Base-by-base conservation (phyloP, 2,329 filamentous ascomycete genomes). In the Pyrenophora tritici-repentis region DNA sequence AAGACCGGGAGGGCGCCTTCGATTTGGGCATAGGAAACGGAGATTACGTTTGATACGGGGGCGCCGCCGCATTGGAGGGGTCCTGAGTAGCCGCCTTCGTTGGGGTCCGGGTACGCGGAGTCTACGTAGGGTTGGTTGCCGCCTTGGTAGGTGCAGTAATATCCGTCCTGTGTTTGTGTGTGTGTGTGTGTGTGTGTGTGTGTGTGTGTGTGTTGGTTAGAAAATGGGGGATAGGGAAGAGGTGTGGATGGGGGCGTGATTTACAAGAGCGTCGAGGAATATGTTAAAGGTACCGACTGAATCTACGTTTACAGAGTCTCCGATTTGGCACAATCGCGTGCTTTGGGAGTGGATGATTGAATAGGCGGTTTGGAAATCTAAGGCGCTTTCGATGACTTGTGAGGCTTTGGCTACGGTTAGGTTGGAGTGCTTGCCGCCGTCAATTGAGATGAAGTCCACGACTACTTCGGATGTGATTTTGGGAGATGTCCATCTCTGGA, bases 21-120 rank as follows among this genome's bases (percentile, higher is more conserved):
- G 55, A 80, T 79, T 56, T 79, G 79, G 10, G 74, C 76, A 64
- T 85, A 85, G 9, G 78, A 82, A 22, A 80, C 39, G 8, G 83
- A 82, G 3, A 82, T 78, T 35, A 71, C 78, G 58, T 82, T 79
- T 37, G 80, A 72, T n/a, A 75, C 73, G 20, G 78, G 76, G 14
- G 77, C 67, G 53, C 74, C 73, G 43, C 72, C 73, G 55, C 61
- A 60, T 71, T 75, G 63, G 65, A 74, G 43, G 47, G 68, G 50
- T 9, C 59, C 56, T 10, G 44, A 56, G 50, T 63, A 58, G n/a
- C 56, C 60, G 22, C 52, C 54, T 8, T 56, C 53, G 10, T 55
- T 51, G 1, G 53, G 53, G 29, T 60, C 51, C 10, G 58, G 59
- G 31, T 61, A 61, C 3, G 44, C 46, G 4, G 59, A 55, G 32